phyloP scores from a whole-genome alignment of 345 rosid genomes.

The Lepidium aucheri region DNA sequence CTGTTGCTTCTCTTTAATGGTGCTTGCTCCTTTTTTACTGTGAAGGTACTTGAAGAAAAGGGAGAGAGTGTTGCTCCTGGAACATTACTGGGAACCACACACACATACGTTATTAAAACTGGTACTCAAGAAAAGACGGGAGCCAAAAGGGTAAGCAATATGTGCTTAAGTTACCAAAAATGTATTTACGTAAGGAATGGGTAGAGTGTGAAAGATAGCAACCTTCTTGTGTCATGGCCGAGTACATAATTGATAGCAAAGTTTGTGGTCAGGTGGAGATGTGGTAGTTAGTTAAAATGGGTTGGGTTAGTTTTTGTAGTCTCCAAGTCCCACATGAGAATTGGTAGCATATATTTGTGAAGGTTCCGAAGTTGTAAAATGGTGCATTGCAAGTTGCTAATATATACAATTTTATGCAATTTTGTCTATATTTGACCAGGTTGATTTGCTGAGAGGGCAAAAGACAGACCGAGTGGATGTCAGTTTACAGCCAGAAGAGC shows the following conservation, averaged over 20 bases:
- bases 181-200: background rate
- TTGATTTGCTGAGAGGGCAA: conserved; percentile 91
- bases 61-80: conserved; percentile 81
- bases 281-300: background rate
- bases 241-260: background rate
- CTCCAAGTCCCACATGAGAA: background rate
- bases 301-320: background rate
- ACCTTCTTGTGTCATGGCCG: background rate
- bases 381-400: background rate
- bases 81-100: conserved; percentile 82
- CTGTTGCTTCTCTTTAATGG: background rate
- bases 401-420: background rate
- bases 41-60: conserved; percentile 84
- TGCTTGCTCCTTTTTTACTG: background rate
- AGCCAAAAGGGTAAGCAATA: conserved; percentile 78
- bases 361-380: too few species aligned
- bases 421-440: conserved; percentile 32
- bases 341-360: background rate
- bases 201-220: background rate
- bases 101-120: conserved; percentile 70
- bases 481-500: conserved; percentile 84
- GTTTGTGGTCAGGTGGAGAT: background rate
- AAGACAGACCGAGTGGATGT: conserved; percentile 89
- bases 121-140: conserved; percentile 75
- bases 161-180: background rate